Evolutionary conservation across 192 early-diverging fungal genomes (phyloP), one percentile per base, ranked within the genome.

Genomic region (Anaeromyces robustus): DNA sequence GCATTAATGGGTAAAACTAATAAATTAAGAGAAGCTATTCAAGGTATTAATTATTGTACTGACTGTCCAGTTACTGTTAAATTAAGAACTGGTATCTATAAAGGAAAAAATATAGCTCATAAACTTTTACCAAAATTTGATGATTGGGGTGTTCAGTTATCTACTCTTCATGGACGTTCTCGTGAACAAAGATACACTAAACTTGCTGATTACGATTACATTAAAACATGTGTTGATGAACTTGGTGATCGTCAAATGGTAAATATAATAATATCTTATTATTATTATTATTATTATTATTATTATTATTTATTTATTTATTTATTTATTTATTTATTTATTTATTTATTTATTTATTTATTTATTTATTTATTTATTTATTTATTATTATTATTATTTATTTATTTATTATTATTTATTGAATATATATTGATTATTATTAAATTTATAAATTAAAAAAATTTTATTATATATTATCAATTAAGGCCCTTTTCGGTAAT

Each of bases 131-230:
- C 93, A 12, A 83, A 86, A 81, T 89, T 97, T 77, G 85, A 88
- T 39, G 81, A 87, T 29, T 89, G 90, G 86, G 92, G 92, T 39
- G 92, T 90, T 14, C 82, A 84, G 17, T 80, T 92, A 80, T 86
- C 89, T 29, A 95, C 95, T 18, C 84, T 99, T 78, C 97, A 99
- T 84, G 97, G 97, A 6, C 89, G 97, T 30, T 94, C 94, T 19
- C 92, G 94, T 30, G 90, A 95, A 82, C 96, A 98, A 86, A 89
- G 97, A 28, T 99, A 99, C 87, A 94, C 93, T 0, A 93, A 92
- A 80, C 80, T 87, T 9, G 96, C 97, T 12, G 91, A 99, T 83
- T 99, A 96, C 96, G 89, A 93, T 29, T 99, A 97, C 84, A 96
- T 99, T 82, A 85, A 84, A 29, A 77, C 91, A 77, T 92, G 93